These are phyloP conservation scores for Colletotrichum liaoningense DNA, from an alignment of 2,329 filamentous ascomycete genomes.

Conservation along the genomic window DNA sequence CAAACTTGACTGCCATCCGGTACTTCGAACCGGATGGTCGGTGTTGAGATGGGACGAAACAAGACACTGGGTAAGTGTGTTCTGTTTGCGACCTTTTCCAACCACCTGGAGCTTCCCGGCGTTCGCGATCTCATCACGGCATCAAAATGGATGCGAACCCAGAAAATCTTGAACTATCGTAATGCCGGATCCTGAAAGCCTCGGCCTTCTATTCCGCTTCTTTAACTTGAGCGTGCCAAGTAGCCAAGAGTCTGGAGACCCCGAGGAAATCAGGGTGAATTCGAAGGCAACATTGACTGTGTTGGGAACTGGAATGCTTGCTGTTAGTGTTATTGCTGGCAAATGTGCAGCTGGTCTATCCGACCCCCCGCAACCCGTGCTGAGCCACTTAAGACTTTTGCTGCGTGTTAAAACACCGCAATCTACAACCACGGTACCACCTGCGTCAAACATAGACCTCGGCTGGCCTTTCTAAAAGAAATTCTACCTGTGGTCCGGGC, in stretches of 20 bases:
- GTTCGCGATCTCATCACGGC: background rate
- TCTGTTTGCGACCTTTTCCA: background rate
- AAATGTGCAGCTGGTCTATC: background rate
- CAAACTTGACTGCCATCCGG: background rate
- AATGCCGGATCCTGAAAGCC: background rate
- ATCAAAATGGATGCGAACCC: background rate
- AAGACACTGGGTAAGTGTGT: background rate
- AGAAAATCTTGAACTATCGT: background rate
- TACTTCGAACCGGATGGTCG: background rate
- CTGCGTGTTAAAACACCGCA: background rate
- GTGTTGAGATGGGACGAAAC: background rate
- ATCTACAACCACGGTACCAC: background rate
- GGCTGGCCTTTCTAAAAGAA: background rate
- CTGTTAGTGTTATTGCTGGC: background rate
- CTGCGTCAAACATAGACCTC: background rate
- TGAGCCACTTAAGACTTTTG: background rate
- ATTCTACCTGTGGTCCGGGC: background rate
- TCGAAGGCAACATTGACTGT: background rate
- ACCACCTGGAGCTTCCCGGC: background rate
- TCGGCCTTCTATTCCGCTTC: background rate
- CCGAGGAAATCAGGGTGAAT: background rate
- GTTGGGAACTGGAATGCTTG: background rate
- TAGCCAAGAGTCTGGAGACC: background rate
- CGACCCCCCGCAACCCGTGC: background rate
- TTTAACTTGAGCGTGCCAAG: background rate